Evolutionary conservation across 2,329 filamentous ascomycete species (phyloP), one percentile per base, ranked within the genome.

Genomic region (Aspergillus brasiliensis): DNA sequence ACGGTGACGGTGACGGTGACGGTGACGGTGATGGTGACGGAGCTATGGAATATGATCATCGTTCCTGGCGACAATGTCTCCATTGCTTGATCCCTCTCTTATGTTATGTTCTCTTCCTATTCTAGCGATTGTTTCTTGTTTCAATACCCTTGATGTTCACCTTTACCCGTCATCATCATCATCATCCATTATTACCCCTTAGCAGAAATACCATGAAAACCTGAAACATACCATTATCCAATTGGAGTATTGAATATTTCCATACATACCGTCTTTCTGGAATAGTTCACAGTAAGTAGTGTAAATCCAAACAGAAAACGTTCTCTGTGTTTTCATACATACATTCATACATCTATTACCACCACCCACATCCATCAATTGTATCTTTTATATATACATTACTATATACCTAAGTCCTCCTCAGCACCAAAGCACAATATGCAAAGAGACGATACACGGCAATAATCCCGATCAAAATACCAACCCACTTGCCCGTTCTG

Each of bases 391-490:
- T n/a, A n/a, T n/a, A n/a, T n/a, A 37, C 11, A 1, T 11, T 13
- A 37, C 34, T 15, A 37, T 5, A 37, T 2, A 46, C 10, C 47
- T 51, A 67, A 21, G 34, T 52, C 63, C 48, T 62, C 48, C 60
- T 51, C 21, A 66, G 8, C 44, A 60, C 57, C 56, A 92, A 75
- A 23, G 85, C 87, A 55, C 85, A 65, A 86, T 86, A 91, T 1
- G 86, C 88, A 5, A 91, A 81, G 5, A 91, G 48, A 53, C 91
- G 79, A 78, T 93, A 93, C 0, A 86, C 91, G 13, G 84, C 78
- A 66, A 92, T 88, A 64, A 96, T 96, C 2, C 81, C 86, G 54
- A 96, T 71, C 80, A 94, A 82, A 66, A 94, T 93, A 0, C 91
- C 91, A 19, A 91, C 85, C 82, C 91, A 91, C 70, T 86, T 83